phyloP scores from a whole-genome alignment of 768 basidiomycete species.

The Dendrothele bispora region DNA sequence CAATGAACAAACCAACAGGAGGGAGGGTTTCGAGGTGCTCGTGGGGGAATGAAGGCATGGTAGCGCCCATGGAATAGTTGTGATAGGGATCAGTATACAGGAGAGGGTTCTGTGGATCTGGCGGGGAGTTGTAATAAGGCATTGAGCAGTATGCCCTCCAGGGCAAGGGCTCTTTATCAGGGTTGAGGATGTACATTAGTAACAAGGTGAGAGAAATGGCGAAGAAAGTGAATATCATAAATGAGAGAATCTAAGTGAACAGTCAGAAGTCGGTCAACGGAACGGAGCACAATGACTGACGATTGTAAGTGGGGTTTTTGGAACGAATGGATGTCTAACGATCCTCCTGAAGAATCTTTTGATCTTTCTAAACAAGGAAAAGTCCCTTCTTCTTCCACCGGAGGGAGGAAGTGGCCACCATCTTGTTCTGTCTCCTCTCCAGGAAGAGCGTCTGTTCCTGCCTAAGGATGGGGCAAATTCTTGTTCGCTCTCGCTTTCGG shows the following conservation, averaged over 20 bases:
- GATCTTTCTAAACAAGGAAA: constrained; percentile 45
- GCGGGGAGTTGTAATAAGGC: constrained; percentile 48
- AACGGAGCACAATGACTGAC: constrained; percentile 46
- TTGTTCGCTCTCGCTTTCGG: constrained; percentile 65
- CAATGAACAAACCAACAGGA: constrained; percentile 85
- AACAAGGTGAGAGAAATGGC: constrained; percentile 83
- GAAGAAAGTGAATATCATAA: constrained; percentile 77
- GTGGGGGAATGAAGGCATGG: constrained; percentile 63
- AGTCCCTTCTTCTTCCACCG: constrained; percentile 50
- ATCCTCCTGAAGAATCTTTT: constrained; percentile 57
- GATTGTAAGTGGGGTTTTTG: constrained; percentile 78
- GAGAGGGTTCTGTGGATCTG: constrained; percentile 39
- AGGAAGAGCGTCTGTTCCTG: constrained; percentile 33
- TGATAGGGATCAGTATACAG: constrained; percentile 27
- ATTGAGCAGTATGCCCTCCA: constrained; percentile 93
- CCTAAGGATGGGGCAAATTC: constrained; percentile 44
- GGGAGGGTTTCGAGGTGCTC: constrained; percentile 68
- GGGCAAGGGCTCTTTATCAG: constrained; percentile 91
- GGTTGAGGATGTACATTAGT: constrained; percentile 91
- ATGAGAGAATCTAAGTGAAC: constrained; percentile 53
- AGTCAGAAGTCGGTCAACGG: constrained; percentile 4
- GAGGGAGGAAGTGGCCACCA: constrained; percentile 59
- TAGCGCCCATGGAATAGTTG: constrained; percentile 31
- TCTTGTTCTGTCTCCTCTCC: constrained; percentile 45
- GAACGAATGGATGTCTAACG: constrained; percentile 74